Conservation (phyloP, 176 grass and related monocot species). For the Musa troglodytarum region DNA sequence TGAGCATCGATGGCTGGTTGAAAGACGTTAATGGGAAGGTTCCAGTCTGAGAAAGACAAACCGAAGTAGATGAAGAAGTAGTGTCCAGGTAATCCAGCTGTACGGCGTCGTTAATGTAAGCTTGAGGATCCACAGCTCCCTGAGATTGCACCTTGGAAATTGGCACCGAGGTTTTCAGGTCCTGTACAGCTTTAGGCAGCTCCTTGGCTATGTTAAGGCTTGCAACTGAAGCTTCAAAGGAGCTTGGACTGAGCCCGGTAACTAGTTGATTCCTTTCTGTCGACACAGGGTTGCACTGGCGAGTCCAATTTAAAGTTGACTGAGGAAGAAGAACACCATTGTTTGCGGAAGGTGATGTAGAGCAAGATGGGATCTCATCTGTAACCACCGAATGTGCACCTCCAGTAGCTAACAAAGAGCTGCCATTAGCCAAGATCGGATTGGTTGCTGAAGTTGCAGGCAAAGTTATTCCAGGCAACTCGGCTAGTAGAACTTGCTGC, state of each 20-base stretch:
- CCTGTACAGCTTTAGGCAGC: conserved; percentile 24
- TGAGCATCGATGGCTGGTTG: conserved; percentile 41
- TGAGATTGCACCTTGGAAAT: conserved; percentile 40
- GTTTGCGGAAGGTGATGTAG: conserved; percentile 41
- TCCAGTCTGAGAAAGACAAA: conserved; percentile 64
- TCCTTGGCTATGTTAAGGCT: conserved; percentile 23
- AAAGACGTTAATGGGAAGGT: conserved; percentile 49
- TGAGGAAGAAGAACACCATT: conserved; percentile 33
- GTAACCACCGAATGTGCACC: conserved; percentile 30
- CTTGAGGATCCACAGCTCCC: conserved; percentile 30
- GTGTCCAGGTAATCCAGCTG: conserved; percentile 58
- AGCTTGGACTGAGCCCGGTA: conserved; percentile 25
- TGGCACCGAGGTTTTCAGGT: conserved; percentile 25
- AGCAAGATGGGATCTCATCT: conserved; percentile 37
- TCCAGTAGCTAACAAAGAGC: conserved; percentile 26
- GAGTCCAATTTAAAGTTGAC: conserved; percentile 37
- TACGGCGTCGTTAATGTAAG: conserved; percentile 33
- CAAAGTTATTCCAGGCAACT: conserved; percentile 17
- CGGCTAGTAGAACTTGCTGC: conserved; percentile 35
- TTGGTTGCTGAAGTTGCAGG: conserved; percentile 29
- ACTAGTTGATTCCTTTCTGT: conserved; percentile 39
- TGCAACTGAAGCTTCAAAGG: conserved; percentile 9
- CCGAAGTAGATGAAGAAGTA: conserved; percentile 63
- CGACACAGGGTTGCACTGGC: conserved; percentile 26
- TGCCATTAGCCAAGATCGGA: conserved; percentile 28